Evolutionary conservation across 2,329 filamentous ascomycete species (phyloP).

Genomic region (Trichoderma koningii): DNA sequence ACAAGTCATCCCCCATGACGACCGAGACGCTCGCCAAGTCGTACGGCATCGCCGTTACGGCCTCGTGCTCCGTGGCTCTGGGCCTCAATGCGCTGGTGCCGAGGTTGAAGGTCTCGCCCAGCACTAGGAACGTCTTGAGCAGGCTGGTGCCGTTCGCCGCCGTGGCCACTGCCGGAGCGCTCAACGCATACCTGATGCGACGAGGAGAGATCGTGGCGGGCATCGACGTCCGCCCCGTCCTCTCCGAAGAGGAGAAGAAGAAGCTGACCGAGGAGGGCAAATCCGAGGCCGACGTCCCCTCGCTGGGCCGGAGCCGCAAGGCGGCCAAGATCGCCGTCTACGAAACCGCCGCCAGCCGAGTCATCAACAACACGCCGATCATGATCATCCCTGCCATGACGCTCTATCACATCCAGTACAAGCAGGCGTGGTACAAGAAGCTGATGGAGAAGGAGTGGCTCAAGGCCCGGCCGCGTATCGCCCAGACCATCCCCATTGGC

Average conservation of each 20-base stretch:
- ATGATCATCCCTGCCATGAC: constrained; percentile 93
- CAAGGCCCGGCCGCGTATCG: constrained; percentile 69
- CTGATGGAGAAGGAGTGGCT: constrained; percentile 72
- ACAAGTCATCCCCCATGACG: constrained; percentile 91
- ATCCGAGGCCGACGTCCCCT: constrained; percentile 65
- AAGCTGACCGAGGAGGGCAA: constrained; percentile 59
- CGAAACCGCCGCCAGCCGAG: constrained; percentile 88
- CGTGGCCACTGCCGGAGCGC: constrained; percentile 83
- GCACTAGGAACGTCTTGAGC: constrained; percentile 72
- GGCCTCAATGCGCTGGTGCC: constrained; percentile 90
- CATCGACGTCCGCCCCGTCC: constrained; percentile 87
- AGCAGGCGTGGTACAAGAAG: constrained; percentile 44
- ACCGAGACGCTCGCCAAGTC: constrained; percentile 81
- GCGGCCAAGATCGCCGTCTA: constrained; percentile 87
- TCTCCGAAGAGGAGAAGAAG: constrained; percentile 68
- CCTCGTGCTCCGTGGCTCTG: constrained; percentile 90
- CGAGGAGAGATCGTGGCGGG: constrained; percentile 91
- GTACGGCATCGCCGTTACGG: constrained; percentile 87
- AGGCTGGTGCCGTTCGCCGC: constrained; percentile 96
- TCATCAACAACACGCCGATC: constrained; percentile 92
- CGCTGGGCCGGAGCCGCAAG: constrained; percentile 82
- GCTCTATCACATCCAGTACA: constrained; percentile 74
- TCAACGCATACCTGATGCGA: constrained; percentile 98
- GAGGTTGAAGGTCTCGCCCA: constrained; percentile 75
- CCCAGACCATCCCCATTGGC: constrained; percentile 60